These are phyloP conservation scores for Carallia pectinifolia DNA, from an alignment of 345 rosid species.

Conservation along the genomic window DNA sequence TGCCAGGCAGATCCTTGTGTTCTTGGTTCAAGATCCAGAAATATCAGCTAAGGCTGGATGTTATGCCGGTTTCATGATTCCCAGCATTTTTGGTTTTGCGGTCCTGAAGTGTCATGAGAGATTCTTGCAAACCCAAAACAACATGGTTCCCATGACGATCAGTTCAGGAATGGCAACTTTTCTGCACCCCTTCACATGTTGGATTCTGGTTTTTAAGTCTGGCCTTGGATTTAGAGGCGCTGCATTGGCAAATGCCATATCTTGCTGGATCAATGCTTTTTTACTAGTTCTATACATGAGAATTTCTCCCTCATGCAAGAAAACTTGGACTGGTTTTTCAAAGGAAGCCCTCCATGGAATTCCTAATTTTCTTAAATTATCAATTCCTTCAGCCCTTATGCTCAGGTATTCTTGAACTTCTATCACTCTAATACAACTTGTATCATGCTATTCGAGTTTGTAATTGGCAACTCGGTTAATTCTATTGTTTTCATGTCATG, in stretches of 20 bases:
- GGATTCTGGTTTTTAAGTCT: conserved; percentile 41
- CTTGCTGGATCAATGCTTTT: conserved; percentile 37
- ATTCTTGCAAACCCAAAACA: conserved; percentile 51
- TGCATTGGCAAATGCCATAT: conserved; percentile 41
- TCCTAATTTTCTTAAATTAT: conserved; percentile 28
- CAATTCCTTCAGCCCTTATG: conserved; percentile 50
- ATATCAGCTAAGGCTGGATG: conserved; percentile 44
- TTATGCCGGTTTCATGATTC: conserved; percentile 44
- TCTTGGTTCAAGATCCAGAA: conserved; percentile 22
- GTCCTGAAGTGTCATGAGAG: conserved; percentile 41
- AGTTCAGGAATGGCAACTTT: conserved; percentile 40
- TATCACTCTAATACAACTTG: too few relatives aligned
- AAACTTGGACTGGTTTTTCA: conserved; percentile 41
- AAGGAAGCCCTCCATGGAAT: conserved; percentile 27
- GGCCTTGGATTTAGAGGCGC: conserved; percentile 53
- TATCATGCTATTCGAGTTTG: too few relatives aligned
- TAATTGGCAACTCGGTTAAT: too few relatives aligned
- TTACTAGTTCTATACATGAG: conserved; percentile 28
- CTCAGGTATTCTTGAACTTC: conserved; percentile 27
- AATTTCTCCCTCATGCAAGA: conserved; percentile 32
- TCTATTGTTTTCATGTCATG: neutral
- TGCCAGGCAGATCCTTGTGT: conserved; percentile 13
- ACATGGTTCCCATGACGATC: conserved; percentile 47
- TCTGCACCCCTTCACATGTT: conserved; percentile 40
- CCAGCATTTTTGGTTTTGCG: conserved; percentile 40